Percentiles rank a stretch among this genome's conserved stretches.
Evolutionary conservation across 176 grass and related monocot genomes (phyloP).

Genomic region (Eragrostis curvula): DNA sequence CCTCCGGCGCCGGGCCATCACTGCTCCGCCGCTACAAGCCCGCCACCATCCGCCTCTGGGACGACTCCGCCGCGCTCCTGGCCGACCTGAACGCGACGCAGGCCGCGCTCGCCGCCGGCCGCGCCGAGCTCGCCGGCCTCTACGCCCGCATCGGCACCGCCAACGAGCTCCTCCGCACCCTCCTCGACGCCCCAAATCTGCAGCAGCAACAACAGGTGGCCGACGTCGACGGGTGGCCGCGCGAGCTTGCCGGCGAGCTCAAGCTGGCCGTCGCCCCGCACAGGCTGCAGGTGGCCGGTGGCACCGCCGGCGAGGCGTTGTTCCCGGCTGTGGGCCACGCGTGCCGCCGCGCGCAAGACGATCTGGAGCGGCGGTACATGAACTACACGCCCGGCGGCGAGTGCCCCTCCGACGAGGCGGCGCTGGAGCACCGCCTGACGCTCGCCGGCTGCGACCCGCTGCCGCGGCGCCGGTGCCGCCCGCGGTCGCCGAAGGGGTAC

Average conservation of each 20-base stretch:
- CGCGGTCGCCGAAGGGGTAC: conserved; percentile 37
- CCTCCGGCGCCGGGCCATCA: conserved; percentile 31
- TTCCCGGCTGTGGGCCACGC: conserved; percentile 49
- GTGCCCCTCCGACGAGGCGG: conserved; percentile 61
- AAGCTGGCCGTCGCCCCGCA: conserved; percentile 44
- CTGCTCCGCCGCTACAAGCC: conserved; percentile 31
- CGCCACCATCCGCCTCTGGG: conserved; percentile 31
- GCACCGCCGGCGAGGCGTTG: not conserved
- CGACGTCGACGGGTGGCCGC: conserved; percentile 14
- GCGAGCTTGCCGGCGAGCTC: conserved; percentile 56
- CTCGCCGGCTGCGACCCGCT: conserved; percentile 65
- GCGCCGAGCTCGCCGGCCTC: conserved; percentile 43
- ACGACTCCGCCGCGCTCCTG: conserved; percentile 40
- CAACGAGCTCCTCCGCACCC: too few species aligned
- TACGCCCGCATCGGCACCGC: conserved; percentile 39
- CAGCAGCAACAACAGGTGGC: not conserved
- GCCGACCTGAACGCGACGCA: conserved; percentile 67
- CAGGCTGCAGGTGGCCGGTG: too few species aligned
- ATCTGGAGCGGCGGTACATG: conserved; percentile 53
- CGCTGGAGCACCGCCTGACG: conserved; percentile 58
- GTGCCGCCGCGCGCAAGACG: conserved; percentile 49
- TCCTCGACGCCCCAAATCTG: conserved; percentile 36
- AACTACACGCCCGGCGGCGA: conserved; percentile 50
- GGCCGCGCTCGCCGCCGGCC: conserved; percentile 34
- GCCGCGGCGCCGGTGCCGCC: conserved; percentile 61